phyloP scores from a whole-genome alignment of 2,329 filamentous ascomycete genomes.

The Diplodia intermedia region DNA sequence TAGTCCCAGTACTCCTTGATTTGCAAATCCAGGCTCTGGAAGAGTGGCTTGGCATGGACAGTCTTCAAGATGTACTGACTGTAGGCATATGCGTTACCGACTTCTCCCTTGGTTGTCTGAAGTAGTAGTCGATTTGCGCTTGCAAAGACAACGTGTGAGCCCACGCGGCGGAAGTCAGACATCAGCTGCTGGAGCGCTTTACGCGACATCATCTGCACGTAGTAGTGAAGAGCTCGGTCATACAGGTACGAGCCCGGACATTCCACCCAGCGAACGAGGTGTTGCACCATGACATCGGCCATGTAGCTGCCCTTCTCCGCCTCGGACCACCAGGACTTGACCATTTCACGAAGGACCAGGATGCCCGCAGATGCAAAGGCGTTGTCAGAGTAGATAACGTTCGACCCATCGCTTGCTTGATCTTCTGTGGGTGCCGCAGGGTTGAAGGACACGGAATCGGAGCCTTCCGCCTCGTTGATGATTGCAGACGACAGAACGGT shows the following conservation, averaged over 20 bases:
- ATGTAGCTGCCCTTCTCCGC: slow-evolving; percentile 88
- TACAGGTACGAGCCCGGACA: slow-evolving; percentile 93
- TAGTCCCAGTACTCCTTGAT: slow-evolving; percentile 99
- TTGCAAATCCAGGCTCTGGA: slow-evolving; percentile 95
- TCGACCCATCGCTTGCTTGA: slow-evolving; percentile 66
- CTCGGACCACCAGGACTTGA: slow-evolving; percentile 97
- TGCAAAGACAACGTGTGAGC: slow-evolving; percentile 94
- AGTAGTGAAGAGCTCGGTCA: slow-evolving; percentile 91
- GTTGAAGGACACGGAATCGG: slow-evolving; percentile 86
- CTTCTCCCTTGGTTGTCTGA: slow-evolving; percentile 95
- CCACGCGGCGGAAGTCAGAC: slow-evolving; percentile 93
- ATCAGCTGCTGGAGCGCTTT: slow-evolving; percentile 98
- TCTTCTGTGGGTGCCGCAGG: slow-evolving; percentile 70
- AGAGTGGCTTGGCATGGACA: slow-evolving; percentile 92
- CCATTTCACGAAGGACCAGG: slow-evolving; percentile 93
- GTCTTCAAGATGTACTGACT: slow-evolving; percentile 97
- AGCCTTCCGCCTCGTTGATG: slow-evolving; percentile 93
- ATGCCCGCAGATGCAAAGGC: slow-evolving; percentile 94
- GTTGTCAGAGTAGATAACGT: slow-evolving; percentile 80
- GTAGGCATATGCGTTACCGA: slow-evolving; percentile 96
- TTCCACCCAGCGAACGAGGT: slow-evolving; percentile 96
- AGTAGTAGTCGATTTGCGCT: slow-evolving; percentile 86
- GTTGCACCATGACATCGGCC: slow-evolving; percentile 97
- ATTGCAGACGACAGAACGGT: slow-evolving; percentile 96
- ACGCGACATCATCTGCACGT: slow-evolving; percentile 97